Evolutionary conservation across 2,329 filamentous ascomycete genomes (phyloP), one percentile per base, ranked within the genome.

Genomic region (Paraphaeosphaeria sporulosa): DNA sequence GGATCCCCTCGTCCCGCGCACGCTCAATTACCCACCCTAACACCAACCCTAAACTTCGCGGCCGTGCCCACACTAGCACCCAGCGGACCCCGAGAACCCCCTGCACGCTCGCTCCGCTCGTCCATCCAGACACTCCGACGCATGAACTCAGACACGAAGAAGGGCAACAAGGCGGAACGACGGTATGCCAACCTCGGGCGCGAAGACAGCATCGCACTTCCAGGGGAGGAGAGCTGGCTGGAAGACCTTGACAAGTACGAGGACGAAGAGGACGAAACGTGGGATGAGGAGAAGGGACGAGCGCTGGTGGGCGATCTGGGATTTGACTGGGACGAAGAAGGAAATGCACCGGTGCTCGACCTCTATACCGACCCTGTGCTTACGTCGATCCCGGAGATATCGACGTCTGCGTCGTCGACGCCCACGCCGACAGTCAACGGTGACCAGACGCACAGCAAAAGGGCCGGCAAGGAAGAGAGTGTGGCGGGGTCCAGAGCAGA

Each of bases 71-170:
- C 57, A 1, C 66, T 76, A 1, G 27, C 47, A 0, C 69, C 64
- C 0, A 53, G 54, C 17, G 72, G 72, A 1, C 79, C 79, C 0
- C 76, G 79, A 48, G 58, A 63, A 1, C 71, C 69, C 9, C 77
- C 79, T 2, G 72, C 75, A 1, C 74, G 74, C 55, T 73, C 75
- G 13, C 65, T 82, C 4, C 74, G 78, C 15, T 72, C 74, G 34
- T 78, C 77, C 8, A 78, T 80, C 44, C 71, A 72, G 60, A 75
- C 75, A 19, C 70, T 82, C 3, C 69, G 80, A 6, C 72, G 79
- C 21, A 81, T 81, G 79, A 81, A 82, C 63, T 78, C 75, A 27
- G 79, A 81, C 55, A 73, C 76, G 15, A 55, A 69, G 48, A 63
- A 66, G 47, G 63, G 66, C 9, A 74, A 71, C 10, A 56, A 65